A percentile compares a stretch with the other conserved stretches of the same genome.
These are phyloP conservation scores for Solanum virginianum DNA, from an alignment of 257 asterid species.

Conservation along the genomic window DNA sequence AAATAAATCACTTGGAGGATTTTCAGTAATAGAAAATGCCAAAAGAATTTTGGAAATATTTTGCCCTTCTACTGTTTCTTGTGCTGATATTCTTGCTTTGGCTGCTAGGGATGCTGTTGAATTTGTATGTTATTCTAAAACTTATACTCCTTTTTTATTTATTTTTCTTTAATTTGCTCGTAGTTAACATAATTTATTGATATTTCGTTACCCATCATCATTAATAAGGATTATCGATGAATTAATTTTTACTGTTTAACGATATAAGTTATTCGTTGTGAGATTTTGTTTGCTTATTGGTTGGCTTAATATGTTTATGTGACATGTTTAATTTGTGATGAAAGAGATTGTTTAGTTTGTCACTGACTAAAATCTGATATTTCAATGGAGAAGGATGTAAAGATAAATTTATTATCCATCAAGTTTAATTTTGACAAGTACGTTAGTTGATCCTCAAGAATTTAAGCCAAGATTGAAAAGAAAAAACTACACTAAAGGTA, in stretches of 20 bases:
- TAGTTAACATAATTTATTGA: not conserved
- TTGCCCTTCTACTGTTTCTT: conserved; percentile 66
- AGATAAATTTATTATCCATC: not conserved
- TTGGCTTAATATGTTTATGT: not conserved
- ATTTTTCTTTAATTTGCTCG: not conserved
- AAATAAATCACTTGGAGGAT: conserved; percentile 53
- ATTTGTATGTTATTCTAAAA: conserved; percentile 23
- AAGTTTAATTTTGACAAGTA: not conserved
- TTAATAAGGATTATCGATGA: not conserved
- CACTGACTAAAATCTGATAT: not conserved
- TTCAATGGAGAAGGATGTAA: not conserved
- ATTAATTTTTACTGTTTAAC: not conserved
- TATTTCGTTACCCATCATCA: not conserved
- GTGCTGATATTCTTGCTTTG: conserved; percentile 71
- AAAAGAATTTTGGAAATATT: conserved; percentile 55
- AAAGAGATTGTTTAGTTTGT: not conserved
- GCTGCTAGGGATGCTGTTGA: conserved; percentile 82
- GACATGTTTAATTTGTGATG: not conserved
- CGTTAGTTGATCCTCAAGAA: not conserved
- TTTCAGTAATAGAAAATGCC: conserved; percentile 51
- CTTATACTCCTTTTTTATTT: too few species aligned
- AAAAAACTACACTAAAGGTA: not conserved
- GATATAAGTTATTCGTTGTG: not conserved
- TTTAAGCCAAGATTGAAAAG: not conserved
- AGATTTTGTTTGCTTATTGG: not conserved